Evolutionary conservation across 1,284 basidiomycete genomes (phyloP).

Genomic region (Fomitopsis schrenkii): DNA sequence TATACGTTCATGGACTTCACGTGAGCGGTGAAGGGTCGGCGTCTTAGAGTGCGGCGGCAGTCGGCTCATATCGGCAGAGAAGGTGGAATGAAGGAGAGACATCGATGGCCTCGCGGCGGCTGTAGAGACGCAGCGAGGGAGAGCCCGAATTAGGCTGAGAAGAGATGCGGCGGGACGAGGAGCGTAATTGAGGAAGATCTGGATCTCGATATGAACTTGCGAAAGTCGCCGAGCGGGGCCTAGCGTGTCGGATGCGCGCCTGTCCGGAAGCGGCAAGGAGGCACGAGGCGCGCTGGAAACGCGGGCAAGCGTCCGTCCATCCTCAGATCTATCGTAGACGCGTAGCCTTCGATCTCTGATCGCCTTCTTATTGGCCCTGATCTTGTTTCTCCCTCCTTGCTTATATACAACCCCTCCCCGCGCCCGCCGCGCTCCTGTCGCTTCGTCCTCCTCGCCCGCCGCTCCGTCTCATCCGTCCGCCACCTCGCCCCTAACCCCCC

Average conservation of each 20-base stretch:
- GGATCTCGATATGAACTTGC: conserved; percentile 7
- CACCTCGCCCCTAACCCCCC: conserved; percentile 23
- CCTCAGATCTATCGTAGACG: conserved; percentile 22
- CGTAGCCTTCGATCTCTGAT: conserved; percentile 29
- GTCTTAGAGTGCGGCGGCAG: neutral
- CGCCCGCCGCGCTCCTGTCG: conserved; percentile 24
- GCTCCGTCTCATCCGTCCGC: conserved; percentile 34
- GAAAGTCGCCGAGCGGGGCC: conserved; percentile 16
- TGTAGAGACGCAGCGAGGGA: neutral
- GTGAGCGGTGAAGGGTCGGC: neutral
- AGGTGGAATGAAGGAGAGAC: neutral
- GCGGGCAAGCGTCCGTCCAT: conserved; percentile 15
- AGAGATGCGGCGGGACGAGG: neutral
- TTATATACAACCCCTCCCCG: conserved; percentile 30
- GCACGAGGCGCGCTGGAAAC: conserved; percentile 7
- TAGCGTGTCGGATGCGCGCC: conserved; percentile 4
- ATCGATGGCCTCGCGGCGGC: conserved; percentile 3
- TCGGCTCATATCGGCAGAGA: conserved; percentile 1
- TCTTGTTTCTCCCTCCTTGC: conserved; percentile 29
- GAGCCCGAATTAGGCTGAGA: neutral
- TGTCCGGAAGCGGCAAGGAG: conserved; percentile 4
- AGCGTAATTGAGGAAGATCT: conserved; percentile 5
- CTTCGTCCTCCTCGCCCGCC: conserved; percentile 35
- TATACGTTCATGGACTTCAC: neutral
- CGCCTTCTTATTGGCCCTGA: conserved; percentile 35